Conservation (phyloP, 2,329 filamentous ascomycete species). For the Monosporascus sp. region DNA sequence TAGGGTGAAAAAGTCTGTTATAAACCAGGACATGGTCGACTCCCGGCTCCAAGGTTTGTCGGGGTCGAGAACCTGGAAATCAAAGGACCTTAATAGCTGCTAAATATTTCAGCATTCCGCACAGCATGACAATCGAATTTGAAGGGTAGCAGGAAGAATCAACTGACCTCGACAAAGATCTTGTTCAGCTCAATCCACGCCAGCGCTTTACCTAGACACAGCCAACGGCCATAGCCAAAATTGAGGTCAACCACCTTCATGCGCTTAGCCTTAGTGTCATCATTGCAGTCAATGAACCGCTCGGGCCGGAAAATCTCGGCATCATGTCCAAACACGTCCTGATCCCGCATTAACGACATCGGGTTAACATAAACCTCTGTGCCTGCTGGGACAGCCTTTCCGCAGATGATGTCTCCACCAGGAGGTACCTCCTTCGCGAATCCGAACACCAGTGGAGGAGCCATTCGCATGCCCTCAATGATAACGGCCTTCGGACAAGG, state of each 20-base stretch:
- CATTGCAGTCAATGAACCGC: conserved; percentile 17
- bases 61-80: too few relatives aligned
- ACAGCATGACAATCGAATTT: too few relatives aligned
- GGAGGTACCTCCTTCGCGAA: conserved; percentile 20
- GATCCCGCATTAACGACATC: conserved; percentile 15
- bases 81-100: too few relatives aligned
- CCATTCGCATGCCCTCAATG: conserved; percentile 20
- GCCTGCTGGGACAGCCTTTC: conserved; percentile 17
- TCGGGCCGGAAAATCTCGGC: conserved; percentile 19
- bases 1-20: too few relatives aligned
- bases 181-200: conserved; percentile 21
- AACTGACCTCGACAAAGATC: conserved; percentile 10
- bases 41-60: too few relatives aligned
- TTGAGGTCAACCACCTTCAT: conserved; percentile 16
- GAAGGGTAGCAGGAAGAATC: too few relatives aligned
- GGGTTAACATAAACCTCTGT: conserved; percentile 19
- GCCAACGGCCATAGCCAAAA: conserved; percentile 20
- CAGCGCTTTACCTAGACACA: conserved; percentile 19
- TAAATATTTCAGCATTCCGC: too few relatives aligned
- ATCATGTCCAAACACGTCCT: conserved; percentile 19
- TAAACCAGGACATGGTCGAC: too few relatives aligned
- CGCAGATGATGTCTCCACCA: conserved; percentile 17
- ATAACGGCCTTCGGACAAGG: conserved; percentile 16
- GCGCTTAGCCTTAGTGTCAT: conserved; percentile 5
- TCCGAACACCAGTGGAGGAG: conserved; percentile 13